Evolutionary conservation across 2,329 filamentous ascomycete species (phyloP).

Genomic region (Colletotrichum ledebouriae): DNA sequence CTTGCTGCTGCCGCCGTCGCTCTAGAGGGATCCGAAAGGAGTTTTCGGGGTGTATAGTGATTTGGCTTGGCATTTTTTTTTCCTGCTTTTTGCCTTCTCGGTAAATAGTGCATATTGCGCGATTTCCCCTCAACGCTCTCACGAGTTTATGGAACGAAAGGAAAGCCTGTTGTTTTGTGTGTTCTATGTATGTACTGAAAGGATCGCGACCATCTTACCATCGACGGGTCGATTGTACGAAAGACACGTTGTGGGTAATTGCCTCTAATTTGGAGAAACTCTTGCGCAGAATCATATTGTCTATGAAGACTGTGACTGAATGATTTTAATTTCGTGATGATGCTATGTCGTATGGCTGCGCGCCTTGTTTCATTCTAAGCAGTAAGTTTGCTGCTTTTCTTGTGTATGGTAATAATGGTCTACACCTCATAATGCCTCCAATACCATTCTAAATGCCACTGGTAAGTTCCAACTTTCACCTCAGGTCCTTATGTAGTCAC

Average conservation of each 20-base stretch:
- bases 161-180: constrained; percentile 8
- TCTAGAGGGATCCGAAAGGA: constrained; percentile 25
- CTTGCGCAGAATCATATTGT: neutral
- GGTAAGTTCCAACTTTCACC: too few species aligned
- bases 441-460: constrained; percentile 25
- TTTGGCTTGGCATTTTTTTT: neutral
- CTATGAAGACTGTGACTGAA: neutral
- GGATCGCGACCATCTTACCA: constrained; percentile 15
- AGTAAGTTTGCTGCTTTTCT: constrained; percentile 30
- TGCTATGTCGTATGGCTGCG: constrained; percentile 29
- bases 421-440: constrained; percentile 20
- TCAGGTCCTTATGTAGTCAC: too few species aligned
- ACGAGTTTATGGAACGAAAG: constrained; percentile 8
- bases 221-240: constrained; percentile 25
- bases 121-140: constrained; percentile 10
- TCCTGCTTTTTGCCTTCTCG: neutral
- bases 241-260: constrained; percentile 10
- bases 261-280: constrained; percentile 26
- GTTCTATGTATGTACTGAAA: constrained; percentile 23
- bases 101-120: constrained; percentile 3
- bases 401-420: constrained; percentile 22
- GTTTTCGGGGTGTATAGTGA: constrained; percentile 4
- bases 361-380: constrained; percentile 38
- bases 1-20: neutral
- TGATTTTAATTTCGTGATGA: constrained; percentile 11